Base-by-base conservation (phyloP, 192 early-diverging fungal genomes). In the Linnemannia exigua region DNA sequence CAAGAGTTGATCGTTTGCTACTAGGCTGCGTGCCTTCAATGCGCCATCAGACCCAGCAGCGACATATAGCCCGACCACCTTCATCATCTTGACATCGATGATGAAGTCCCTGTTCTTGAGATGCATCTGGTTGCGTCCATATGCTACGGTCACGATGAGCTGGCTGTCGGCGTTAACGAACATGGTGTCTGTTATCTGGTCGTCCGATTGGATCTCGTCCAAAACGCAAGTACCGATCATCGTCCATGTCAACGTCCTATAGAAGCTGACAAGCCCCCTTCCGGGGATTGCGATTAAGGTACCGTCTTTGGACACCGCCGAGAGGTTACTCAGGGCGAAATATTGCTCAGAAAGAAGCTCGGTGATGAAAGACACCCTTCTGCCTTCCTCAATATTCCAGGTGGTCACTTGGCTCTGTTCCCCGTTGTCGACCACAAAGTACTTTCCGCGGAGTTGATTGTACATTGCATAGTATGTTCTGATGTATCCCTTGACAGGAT, bases 381-480 rank as follows among this genome's bases (percentile, higher is more conserved):
- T 51, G 50, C 66, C 66, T 22, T 67, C 28, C 28, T 67, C 66
- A 31, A 67, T 12, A 67, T 67, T 28, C 66, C 66, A 67, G 35
- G 35, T 36, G 17, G 66, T 36, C 66, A 67, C 15, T 12, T 67
- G 31, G 25, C 16, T 67, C 14, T 67, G 25, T 9, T 28, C 66
- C 31, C 16, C 15, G 66, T 67, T 36, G 12, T 67, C 25, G 14
- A 28, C 25, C 0, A 31, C 3, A 11, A 67, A 31, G 66, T 35
- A 67, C n/a, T 36, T 28, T 3, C 66, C 66, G 9, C 35, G 66
- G 66, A 67, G 66, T 17, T 36, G 66, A 25, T 67, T 36, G 0
- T 11, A 5, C 50, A 51, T 11, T 1, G 50, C 50, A 15, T 11
- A 15, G 50, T 51, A 51, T 4, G 50, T 15, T 15, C 17, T 51